These are phyloP conservation scores for Pythium guiyangense DNA, from an alignment of 352 stramenopile genomes.

Conservation along the genomic window DNA sequence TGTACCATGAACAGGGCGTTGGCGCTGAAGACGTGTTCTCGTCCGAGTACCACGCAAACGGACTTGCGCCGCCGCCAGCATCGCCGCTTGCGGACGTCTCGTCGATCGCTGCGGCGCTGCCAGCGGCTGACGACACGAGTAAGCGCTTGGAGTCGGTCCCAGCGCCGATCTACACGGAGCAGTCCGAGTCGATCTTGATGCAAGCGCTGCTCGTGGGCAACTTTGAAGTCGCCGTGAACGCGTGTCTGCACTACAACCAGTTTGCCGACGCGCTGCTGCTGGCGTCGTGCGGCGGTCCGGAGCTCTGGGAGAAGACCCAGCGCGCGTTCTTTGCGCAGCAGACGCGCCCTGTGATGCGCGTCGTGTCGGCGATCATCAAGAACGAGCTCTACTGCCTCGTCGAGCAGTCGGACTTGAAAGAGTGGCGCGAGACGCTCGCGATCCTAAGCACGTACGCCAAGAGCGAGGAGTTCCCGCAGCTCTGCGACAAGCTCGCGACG, in stretches of 20 bases:
- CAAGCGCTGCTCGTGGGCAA: slow-evolving; percentile 96
- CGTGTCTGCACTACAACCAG: slow-evolving; percentile 94
- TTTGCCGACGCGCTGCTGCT: slow-evolving; percentile 96
- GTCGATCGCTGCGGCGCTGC: slow-evolving; percentile 39
- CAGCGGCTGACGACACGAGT: slow-evolving; percentile 59
- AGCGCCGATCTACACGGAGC: slow-evolving; percentile 75
- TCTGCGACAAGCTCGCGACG: slow-evolving; percentile 93
- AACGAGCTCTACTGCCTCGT: slow-evolving; percentile 84
- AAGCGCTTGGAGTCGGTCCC: slow-evolving; percentile 63
- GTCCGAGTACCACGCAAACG: slow-evolving; percentile 56
- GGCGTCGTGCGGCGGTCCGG: slow-evolving; percentile 88
- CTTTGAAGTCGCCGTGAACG: slow-evolving; percentile 97
- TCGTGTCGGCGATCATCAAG: slow-evolving; percentile 96
- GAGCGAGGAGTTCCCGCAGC: slow-evolving; percentile 93
- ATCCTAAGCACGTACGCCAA: slow-evolving; percentile 98
- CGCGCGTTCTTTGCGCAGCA: slow-evolving; percentile 91
- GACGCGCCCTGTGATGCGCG: slow-evolving; percentile 92
- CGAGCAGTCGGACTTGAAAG: slow-evolving; percentile 87
- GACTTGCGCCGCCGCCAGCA: slow-evolving; percentile 17
- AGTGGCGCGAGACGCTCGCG: slow-evolving; percentile 97
- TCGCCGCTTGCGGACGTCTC: slow-evolving; percentile 47
- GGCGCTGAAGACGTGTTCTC: slow-evolving; percentile 77
- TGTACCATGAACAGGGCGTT: slow-evolving; percentile 21
- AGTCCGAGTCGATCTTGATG: slow-evolving; percentile 92
- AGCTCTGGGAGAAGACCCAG: slow-evolving; percentile 96